Percentiles rank a stretch among this genome's conserved stretches.
phyloP scores from a whole-genome alignment of 2,329 filamentous ascomycete genomes.

The Chaetomium sp. region DNA sequence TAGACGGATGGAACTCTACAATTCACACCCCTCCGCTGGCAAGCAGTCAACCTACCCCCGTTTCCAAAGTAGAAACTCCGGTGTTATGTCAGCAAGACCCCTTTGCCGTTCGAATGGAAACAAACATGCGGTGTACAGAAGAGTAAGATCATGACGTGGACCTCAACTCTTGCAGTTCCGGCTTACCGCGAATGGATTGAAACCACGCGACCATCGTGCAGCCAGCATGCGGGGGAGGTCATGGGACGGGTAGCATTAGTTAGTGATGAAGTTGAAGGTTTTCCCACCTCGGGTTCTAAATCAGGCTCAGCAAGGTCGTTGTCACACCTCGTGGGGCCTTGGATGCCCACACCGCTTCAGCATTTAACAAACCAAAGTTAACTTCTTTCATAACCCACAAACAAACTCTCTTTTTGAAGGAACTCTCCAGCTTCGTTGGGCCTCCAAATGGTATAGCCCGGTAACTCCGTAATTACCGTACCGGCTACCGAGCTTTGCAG shows the following conservation, averaged over 20 bases:
- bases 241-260: conserved; percentile 9
- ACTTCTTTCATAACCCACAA: not conserved
- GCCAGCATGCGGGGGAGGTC: conserved; percentile 20
- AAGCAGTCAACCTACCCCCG: not conserved
- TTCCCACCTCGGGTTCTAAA: not conserved
- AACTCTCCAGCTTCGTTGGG: not conserved
- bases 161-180: conserved; percentile 5
- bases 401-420: not conserved
- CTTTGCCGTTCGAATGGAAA: not conserved
- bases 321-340: not conserved
- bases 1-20: not conserved
- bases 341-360: not conserved
- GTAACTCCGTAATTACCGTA: not conserved
- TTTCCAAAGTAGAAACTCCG: not conserved
- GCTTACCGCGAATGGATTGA: conserved; percentile 8
- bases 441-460: not conserved
- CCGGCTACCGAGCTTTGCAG: not conserved
- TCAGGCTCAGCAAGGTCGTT: not conserved
- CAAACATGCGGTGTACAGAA: not conserved
- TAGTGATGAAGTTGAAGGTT: not conserved
- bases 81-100: conserved; percentile 7
- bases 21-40: conserved; percentile 1
- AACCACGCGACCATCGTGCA: conserved; percentile 22
- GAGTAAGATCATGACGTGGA: conserved; percentile 3
- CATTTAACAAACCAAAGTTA: not conserved